Percentiles rank a stretch among this genome's conserved stretches.
phyloP scores from a whole-genome alignment of 129 eudicot genomes.

The Mikania micrantha region DNA sequence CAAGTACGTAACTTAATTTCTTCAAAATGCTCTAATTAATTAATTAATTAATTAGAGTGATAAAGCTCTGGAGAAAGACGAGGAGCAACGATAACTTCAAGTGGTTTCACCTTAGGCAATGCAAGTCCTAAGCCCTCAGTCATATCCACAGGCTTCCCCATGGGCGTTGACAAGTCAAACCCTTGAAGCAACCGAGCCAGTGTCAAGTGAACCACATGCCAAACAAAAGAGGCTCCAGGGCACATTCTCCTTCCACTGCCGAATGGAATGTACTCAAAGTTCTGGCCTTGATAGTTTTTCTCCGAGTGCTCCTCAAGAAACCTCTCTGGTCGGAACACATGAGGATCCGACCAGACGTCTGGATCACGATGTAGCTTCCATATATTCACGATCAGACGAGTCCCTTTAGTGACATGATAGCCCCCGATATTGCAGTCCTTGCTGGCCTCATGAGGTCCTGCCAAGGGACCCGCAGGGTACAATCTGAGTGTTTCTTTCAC shows the following conservation, averaged over 20 bases:
- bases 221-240: conserved; percentile 24
- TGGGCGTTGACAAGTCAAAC: conserved; percentile 22
- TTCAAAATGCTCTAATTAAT: not conserved
- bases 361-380: conserved; percentile 55
- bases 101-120: conserved; percentile 31
- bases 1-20: not conserved
- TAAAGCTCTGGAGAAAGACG: conserved; percentile 21
- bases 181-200: conserved; percentile 38
- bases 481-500: conserved; percentile 46
- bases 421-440: conserved; percentile 36
- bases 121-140: conserved; percentile 34
- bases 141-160: conserved; percentile 33
- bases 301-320: conserved; percentile 14
- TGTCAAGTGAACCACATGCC: conserved; percentile 17
- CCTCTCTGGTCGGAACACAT: conserved; percentile 35
- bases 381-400: conserved; percentile 34
- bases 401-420: conserved; percentile 33
- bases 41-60: no score
- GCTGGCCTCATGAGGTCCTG: conserved; percentile 42
- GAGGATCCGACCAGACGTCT: conserved; percentile 31
- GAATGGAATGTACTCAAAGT: conserved; percentile 34
- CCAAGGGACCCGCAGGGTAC: conserved; percentile 58
- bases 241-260: conserved; percentile 40
- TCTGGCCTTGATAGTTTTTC: conserved; percentile 20
- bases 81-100: conserved; percentile 24